Evolutionary conservation across 2,329 filamentous ascomycete genomes (phyloP).

Genomic region (Aspergillus pseudoglaucus): DNA sequence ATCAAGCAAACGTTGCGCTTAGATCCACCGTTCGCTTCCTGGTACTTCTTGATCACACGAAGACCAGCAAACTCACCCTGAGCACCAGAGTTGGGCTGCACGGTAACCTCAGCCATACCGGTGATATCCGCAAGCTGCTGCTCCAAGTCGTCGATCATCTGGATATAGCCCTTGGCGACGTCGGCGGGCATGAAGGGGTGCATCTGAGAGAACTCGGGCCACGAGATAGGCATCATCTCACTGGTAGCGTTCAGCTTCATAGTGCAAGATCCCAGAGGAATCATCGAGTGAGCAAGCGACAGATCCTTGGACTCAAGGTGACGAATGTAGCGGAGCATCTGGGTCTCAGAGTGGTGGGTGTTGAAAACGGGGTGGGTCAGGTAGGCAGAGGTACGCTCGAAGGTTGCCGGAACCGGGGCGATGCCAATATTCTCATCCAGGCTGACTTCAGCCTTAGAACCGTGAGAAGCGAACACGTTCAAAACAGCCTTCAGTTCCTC

Average conservation of each 20-base stretch:
- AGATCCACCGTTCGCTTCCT: conserved; percentile 57
- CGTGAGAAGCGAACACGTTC: conserved; percentile 47
- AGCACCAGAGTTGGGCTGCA: conserved; percentile 93
- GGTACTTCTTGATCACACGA: conserved; percentile 78
- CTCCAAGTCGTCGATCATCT: conserved; percentile 66
- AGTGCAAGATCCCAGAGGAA: conserved; percentile 90
- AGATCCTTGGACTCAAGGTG: conserved; percentile 91
- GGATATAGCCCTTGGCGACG: conserved; percentile 61
- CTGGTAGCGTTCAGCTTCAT: conserved; percentile 97
- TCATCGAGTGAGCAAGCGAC: conserved; percentile 94
- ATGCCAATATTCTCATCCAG: conserved; percentile 32
- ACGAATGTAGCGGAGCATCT: conserved; percentile 87
- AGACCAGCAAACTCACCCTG: conserved; percentile 93
- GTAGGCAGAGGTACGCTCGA: conserved; percentile 68
- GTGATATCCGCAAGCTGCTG: conserved; percentile 74
- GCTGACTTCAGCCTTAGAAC: conserved; percentile 24
- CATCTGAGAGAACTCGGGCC: conserved; percentile 66
- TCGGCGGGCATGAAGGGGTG: conserved; percentile 70
- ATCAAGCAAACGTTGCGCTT: conserved; percentile 88
- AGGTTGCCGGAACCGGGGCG: conserved; percentile 41
- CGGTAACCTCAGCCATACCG: conserved; percentile 78
- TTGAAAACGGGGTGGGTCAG: conserved; percentile 93
- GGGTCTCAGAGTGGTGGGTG: conserved; percentile 88
- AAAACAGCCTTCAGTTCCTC: conserved; percentile 54
- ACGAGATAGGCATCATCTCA: conserved; percentile 83